phyloP scores from a whole-genome alignment of 805 yeast species.

The Nakazawaea laoshanensis region DNA sequence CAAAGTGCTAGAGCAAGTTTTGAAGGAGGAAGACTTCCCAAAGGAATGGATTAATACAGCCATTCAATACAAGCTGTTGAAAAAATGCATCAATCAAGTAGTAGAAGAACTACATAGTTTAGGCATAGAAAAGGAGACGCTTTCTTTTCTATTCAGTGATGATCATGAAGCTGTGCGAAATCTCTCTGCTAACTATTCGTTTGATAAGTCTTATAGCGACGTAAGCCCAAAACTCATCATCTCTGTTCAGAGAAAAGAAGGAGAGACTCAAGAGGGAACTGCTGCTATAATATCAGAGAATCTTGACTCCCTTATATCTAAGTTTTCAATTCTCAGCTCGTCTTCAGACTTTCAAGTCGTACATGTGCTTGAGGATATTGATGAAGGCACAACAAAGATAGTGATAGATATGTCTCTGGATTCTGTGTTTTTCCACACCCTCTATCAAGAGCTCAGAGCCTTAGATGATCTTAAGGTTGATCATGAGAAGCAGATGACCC shows the following conservation, averaged over 20 bases:
- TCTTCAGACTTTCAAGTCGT: too few relatives aligned
- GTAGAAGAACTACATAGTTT: slow-evolving; percentile 53
- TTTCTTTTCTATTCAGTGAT: slow-evolving; percentile 10
- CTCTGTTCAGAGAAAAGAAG: slow-evolving; percentile 10
- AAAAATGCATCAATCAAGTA: slow-evolving; percentile 57
- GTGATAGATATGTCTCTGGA: slow-evolving; percentile 42
- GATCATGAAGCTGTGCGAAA: slow-evolving; percentile 21
- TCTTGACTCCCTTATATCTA: too few relatives aligned
- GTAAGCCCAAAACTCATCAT: slow-evolving; percentile 32
- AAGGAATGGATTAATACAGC: slow-evolving; percentile 61
- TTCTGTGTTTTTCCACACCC: slow-evolving; percentile 48
- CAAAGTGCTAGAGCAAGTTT: slow-evolving; percentile 55
- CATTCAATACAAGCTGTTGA: slow-evolving; percentile 63
- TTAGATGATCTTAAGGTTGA: slow-evolving; percentile 33
- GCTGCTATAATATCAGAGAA: too few relatives aligned
- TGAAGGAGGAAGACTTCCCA: slow-evolving; percentile 55
- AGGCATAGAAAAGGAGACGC: slow-evolving; percentile 44
- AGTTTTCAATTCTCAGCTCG: too few relatives aligned
- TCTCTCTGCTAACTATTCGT: slow-evolving; percentile 33
- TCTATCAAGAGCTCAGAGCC: slow-evolving; percentile 42
- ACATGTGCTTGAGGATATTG: slow-evolving; percentile 2
- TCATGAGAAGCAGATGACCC: slow-evolving; percentile 34
- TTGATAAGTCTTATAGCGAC: slow-evolving; percentile 15
- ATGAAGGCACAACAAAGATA: slow-evolving; percentile 8
- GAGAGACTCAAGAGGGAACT: too few relatives aligned